Evolutionary conservation across 345 rosid genomes (phyloP).

Genomic region (Kernera saxatilis): DNA sequence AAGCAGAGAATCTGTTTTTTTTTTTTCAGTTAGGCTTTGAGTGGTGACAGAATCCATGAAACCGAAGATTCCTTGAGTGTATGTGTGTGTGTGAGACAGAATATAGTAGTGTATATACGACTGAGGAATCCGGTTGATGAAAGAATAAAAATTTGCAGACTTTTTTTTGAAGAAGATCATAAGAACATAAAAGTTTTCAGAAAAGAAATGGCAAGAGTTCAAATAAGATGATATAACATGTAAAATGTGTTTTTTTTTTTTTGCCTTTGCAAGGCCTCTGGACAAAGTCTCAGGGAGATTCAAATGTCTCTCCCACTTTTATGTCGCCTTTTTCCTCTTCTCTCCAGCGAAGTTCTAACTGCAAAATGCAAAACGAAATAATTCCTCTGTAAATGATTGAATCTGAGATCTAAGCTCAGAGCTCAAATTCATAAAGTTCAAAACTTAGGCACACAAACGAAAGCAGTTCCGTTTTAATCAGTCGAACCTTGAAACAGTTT

Average conservation of each 20-base stretch:
- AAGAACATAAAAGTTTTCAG: conserved; percentile 14
- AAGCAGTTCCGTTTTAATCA: background rate
- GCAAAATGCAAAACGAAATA: conserved; percentile 2
- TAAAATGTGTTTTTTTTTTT: conserved; percentile 5
- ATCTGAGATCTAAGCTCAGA: background rate
- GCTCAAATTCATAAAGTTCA: background rate
- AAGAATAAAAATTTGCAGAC: conserved; percentile 12
- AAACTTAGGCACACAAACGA: background rate
- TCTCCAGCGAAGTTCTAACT: conserved; percentile 16
- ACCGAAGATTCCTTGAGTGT: background rate
- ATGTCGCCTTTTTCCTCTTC: background rate
- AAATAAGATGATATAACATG: conserved; percentile 26
- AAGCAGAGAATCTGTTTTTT: background rate
- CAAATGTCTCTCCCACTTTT: conserved; percentile 19
- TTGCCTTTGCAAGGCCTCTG: conserved; percentile 22
- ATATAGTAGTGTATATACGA: background rate
- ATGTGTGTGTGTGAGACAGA: background rate
- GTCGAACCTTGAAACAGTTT: background rate
- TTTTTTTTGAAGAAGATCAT: background rate
- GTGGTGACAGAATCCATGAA: background rate
- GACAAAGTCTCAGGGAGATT: conserved; percentile 25
- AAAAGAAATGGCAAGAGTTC: conserved; percentile 26
- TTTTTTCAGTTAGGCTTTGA: background rate
- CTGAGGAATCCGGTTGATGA: background rate
- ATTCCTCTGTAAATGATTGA: background rate